Base-by-base conservation (phyloP, 208 protist genomes). In the Trichomonas tenax region DNA sequence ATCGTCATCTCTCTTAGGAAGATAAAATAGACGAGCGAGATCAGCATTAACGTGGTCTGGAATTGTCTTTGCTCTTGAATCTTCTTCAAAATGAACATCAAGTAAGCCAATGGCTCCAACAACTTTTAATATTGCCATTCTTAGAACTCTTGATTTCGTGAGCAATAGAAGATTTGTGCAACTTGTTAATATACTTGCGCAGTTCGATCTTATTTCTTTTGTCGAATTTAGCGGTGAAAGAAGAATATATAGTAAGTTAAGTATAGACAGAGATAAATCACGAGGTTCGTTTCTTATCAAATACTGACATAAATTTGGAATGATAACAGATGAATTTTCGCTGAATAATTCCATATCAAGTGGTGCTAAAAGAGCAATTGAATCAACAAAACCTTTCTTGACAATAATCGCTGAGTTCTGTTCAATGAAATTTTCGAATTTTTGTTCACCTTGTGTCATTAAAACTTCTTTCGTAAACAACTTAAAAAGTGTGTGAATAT, bases 371-470 rank as follows among this genome's bases (percentile, higher is more conserved):
- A 93, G 31, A 26, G 44, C 17, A 51, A 93, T 26, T 38, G 44
- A 26, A 51, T 93, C 31, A 51, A 93, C 38, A 17, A 93, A 36
- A 40, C 40, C 44, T 34, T 34, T 58, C 17, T 48, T 34, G 45
- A 93, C n/a, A 34, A 41, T 38, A 48, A 44, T 23, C 36, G 41
- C 1, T 34, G 86, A 34, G 36, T 93, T 34, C 26, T 10, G 9
- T 93, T 93, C 86, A 34, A 93, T 41, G 36, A 93, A 93, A 41
- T 93, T 93, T 38, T 93, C 86, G 36, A 51, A 93, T 48, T 58
- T 58, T 51, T 48, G 44, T 58, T 48, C 46, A 48, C 51, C 17
- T 8, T 48, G 31, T 34, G 8, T 48, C 38, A 58, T 6, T 44
- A 38, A 34, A 51, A 93, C n/a, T 41, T 48, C 44, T 48, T 93